A percentile compares a stretch with the other conserved stretches of the same genome.
These are phyloP conservation scores for Bipolaris victoriae DNA, from an alignment of 2,329 filamentous ascomycete genomes.

Conservation along the genomic window DNA sequence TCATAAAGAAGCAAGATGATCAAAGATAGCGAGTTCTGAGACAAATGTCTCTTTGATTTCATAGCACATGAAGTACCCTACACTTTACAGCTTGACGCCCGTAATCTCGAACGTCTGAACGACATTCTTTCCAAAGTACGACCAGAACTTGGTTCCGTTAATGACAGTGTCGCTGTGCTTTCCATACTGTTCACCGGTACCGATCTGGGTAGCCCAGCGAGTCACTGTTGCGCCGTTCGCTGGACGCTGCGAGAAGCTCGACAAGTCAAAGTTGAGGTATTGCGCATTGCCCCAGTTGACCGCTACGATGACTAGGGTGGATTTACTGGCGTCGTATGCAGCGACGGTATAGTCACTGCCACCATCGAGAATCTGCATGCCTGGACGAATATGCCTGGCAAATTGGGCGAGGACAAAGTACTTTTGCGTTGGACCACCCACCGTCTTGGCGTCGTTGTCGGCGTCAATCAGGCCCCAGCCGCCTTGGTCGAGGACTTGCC, in stretches of 20 bases:
- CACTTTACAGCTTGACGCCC: constrained; percentile 1
- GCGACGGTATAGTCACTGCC: constrained; percentile 11
- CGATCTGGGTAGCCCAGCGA: constrained; percentile 13
- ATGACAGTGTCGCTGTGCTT: constrained; percentile 8
- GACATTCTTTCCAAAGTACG: constrained; percentile 13
- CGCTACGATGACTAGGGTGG: constrained; percentile 10
- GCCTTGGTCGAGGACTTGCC: constrained; percentile 12
- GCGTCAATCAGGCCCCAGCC: constrained; percentile 14
- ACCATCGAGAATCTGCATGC: constrained; percentile 15
- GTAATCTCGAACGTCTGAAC: constrained; percentile 17
- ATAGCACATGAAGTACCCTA: background rate
- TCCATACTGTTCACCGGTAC: constrained; percentile 11
- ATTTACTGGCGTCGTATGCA: constrained; percentile 11
- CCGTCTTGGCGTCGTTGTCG: constrained; percentile 13
- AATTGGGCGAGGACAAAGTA: constrained; percentile 15
- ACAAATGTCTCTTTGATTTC: background rate
- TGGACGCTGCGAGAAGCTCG: constrained; percentile 8
- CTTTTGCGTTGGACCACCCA: constrained; percentile 11
- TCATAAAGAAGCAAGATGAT: background rate
- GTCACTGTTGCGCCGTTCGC: constrained; percentile 4
- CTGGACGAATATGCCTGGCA: constrained; percentile 11
- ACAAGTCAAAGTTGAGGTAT: constrained; percentile 16
- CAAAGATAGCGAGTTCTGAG: background rate
- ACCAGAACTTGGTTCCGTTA: constrained; percentile 12
- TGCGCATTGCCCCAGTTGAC: constrained; percentile 12